These are phyloP conservation scores for Puya raimondii DNA, from an alignment of 176 grass and related monocot genomes.

Conservation along the genomic window DNA sequence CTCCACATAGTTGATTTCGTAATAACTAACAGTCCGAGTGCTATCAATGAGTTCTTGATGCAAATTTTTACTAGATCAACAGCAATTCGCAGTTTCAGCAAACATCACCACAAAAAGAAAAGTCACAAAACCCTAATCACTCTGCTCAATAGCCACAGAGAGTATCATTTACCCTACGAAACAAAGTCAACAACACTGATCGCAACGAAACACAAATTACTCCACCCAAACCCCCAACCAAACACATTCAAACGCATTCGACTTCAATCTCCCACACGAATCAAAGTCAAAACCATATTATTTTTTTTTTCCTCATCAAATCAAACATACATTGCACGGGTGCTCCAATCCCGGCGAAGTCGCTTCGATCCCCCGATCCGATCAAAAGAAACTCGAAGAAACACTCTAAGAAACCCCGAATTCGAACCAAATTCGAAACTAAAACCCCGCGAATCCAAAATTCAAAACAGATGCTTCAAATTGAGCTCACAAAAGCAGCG, in stretches of 20 bases:
- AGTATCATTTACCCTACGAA: background rate
- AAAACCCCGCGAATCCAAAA: background rate
- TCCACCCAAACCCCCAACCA: background rate
- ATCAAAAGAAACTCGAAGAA: background rate
- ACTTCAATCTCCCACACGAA: no score
- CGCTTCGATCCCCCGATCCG: background rate
- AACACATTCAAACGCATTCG: no score
- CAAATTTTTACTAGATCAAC: background rate
- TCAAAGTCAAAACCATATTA: no score
- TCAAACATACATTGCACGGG: background rate
- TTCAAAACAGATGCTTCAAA: background rate
- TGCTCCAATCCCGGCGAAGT: background rate
- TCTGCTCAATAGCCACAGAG: no score
- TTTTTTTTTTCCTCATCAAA: background rate
- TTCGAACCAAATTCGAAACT: background rate
- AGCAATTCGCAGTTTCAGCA: background rate
- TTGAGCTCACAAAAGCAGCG: background rate
- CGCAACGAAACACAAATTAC: background rate
- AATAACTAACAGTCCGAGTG: no score
- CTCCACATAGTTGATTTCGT: no score
- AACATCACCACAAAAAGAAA: no score
- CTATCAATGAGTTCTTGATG: background rate
- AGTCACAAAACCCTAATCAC: no score
- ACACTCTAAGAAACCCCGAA: background rate
- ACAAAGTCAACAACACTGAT: background rate